Percentiles rank a stretch among this genome's conserved stretches.
Evolutionary conservation across 129 eudicot species (phyloP).

Genomic region (Centrapalus pauciflorus): DNA sequence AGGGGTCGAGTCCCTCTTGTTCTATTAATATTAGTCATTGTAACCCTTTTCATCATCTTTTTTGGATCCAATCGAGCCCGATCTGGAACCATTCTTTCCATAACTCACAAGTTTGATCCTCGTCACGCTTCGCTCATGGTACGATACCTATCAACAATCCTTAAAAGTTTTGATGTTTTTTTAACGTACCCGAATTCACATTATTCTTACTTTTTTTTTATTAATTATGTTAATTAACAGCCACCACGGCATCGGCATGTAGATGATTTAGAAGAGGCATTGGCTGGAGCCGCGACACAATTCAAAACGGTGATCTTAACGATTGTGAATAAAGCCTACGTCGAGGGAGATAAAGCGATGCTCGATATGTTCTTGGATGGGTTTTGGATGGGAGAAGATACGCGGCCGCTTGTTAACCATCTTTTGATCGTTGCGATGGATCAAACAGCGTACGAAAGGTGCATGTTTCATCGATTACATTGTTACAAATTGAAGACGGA

Average conservation of each 20-base stretch:
- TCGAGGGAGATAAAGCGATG: conserved; percentile 44
- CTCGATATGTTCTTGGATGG: conserved; percentile 62
- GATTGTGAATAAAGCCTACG: conserved; percentile 57
- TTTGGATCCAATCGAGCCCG: conserved; percentile 1
- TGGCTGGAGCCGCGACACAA: conserved; percentile 37
- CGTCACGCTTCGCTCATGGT: conserved; percentile 6
- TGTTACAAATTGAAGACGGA: conserved; percentile 39
- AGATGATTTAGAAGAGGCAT: conserved; percentile 41
- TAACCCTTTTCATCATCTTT: conserved; percentile 1
- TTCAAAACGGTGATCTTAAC: conserved; percentile 50
- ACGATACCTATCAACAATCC: neutral
- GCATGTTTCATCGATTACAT: conserved; percentile 45
- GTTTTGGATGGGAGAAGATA: conserved; percentile 66
- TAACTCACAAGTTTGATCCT: conserved; percentile 16
- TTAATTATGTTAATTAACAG: conserved; percentile 7
- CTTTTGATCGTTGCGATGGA: conserved; percentile 54
- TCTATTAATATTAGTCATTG: conserved; percentile 1
- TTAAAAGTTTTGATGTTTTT: neutral
- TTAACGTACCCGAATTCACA: neutral
- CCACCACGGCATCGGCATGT: neutral
- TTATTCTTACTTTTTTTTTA: neutral
- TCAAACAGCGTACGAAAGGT: conserved; percentile 47
- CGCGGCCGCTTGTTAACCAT: conserved; percentile 40
- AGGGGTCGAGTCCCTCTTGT: conserved; percentile 10
- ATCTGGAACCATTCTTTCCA: neutral